Evolutionary conservation across 441 rosid genomes (phyloP), one percentile per base, ranked within the genome.

Genomic region (Rhodomyrtus psidioides): DNA sequence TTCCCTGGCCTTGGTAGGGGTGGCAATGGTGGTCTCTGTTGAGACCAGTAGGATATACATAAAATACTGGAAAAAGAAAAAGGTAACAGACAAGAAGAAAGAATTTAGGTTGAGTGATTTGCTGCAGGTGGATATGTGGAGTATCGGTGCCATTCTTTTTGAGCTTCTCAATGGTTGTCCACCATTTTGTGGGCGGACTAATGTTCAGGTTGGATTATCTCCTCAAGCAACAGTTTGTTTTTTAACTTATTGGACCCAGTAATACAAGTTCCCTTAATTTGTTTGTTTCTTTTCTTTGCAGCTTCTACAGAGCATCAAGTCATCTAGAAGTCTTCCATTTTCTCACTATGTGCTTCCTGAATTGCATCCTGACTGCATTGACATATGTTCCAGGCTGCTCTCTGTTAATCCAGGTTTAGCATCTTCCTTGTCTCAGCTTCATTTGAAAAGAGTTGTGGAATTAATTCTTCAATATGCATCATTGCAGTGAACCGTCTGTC

Each of bases 91-190:
- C 49, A 21, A 39, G 79, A 39, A 53, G 65, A 82, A 28, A 75
- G 24, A 55, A 24, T 85, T 86, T 65, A 90, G 56, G 86, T 24
- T 44, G 58, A 83, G 44, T 27, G 82, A 27, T 65, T 82, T 53
- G 53, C 85, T 65, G 34, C 81, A 95, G 96, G 94, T 91, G 87
- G 95, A 95, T 85, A 93, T 93, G 94, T 95, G 95, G 96, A 93
- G 96, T 85, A 30, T 93, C 34, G 94, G 95, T 85, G 95, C 92
- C 27, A 93, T 95, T 81, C 96, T 93, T 84, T 95, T 93, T 60
- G 93, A 94, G 91, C 93, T 95, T 76, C 94, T 95, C 83, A 92
- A 93, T 54, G 95, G 96, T 9, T 87, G 90, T 86, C 95, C 93
- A 51, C 95, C 96, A 65, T 95, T 92, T 65, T 85, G 58, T 2